Percentiles rank a stretch among this genome's conserved stretches.
Conservation (phyloP, 2,329 filamentous ascomycete species). For the Pseudopyricularia javanii region DNA sequence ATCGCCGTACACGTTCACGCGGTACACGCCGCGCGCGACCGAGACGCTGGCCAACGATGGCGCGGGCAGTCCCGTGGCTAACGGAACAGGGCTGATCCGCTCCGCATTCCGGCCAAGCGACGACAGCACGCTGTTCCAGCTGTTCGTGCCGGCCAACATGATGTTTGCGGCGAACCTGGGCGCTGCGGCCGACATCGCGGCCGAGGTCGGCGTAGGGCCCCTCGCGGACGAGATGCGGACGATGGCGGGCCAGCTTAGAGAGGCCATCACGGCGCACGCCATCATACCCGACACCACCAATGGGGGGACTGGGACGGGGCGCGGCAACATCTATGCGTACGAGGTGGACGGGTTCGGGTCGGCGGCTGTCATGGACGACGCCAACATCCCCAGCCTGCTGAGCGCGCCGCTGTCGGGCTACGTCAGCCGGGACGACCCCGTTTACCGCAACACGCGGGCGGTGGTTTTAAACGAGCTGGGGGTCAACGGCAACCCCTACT, state of each 20-base stretch:
- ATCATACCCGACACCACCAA: conserved; percentile 29
- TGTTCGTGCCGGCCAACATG: conserved; percentile 84
- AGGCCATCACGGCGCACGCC: conserved; percentile 17
- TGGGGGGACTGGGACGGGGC: conserved; percentile 16
- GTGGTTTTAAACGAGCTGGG: conserved; percentile 43
- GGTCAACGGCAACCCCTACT: conserved; percentile 59
- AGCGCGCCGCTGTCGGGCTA: conserved; percentile 51
- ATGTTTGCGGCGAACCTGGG: conserved; percentile 58
- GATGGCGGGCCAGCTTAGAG: conserved; percentile 37
- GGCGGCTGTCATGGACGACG: conserved; percentile 51
- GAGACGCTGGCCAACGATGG: conserved; percentile 73
- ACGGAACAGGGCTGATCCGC: conserved; percentile 69
- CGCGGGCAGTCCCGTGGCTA: conserved; percentile 66
- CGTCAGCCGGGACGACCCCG: conserved; percentile 38
- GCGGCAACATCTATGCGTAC: conserved; percentile 54
- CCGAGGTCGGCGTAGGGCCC: conserved; percentile 19
- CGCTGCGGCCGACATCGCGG: conserved; percentile 32
- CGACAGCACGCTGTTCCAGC: conserved; percentile 74
- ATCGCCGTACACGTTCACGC: conserved; percentile 63
- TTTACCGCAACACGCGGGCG: conserved; percentile 62
- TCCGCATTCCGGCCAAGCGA: conserved; percentile 87
- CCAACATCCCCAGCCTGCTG: conserved; percentile 52
- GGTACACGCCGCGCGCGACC: conserved; percentile 58
- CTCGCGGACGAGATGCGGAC: conserved; percentile 39
- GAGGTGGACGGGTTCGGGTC: conserved; percentile 61